A percentile compares a stretch with the other conserved stretches of the same genome.
These are phyloP conservation scores for Fusarium decemcellulare DNA, from an alignment of 2,329 filamentous ascomycete species.

Conservation along the genomic window DNA sequence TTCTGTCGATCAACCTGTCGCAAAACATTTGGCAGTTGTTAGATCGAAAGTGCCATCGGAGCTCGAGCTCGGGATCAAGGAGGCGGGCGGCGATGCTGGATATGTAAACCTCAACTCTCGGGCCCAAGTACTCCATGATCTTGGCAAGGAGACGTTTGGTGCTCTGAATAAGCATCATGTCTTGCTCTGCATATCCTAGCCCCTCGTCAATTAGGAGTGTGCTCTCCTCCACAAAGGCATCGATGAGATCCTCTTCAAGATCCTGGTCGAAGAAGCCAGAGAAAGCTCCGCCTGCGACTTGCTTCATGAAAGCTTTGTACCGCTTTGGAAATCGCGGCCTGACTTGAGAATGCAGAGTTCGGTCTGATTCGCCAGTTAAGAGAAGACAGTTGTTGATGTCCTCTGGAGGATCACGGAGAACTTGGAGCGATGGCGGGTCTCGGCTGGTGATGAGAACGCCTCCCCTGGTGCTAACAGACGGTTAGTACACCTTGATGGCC, in stretches of 20 bases:
- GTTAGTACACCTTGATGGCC: neutral
- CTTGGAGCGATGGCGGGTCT: constrained; percentile 42
- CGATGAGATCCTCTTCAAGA: constrained; percentile 46
- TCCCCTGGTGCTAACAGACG: constrained; percentile 27
- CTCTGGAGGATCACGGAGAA: constrained; percentile 24
- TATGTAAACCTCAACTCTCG: constrained; percentile 48
- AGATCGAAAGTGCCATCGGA: constrained; percentile 48
- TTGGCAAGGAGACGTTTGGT: constrained; percentile 24
- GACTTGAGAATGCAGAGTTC: constrained; percentile 34
- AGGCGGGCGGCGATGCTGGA: constrained; percentile 46
- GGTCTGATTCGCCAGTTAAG: constrained; percentile 34
- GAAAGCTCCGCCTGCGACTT: constrained; percentile 56
- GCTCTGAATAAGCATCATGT: constrained; percentile 20
- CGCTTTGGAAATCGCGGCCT: constrained; percentile 45
- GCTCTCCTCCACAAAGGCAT: constrained; percentile 45
- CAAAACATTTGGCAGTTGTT: constrained; percentile 57
- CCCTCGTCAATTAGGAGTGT: constrained; percentile 22
- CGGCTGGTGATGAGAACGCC: constrained; percentile 46
- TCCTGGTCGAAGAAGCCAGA: constrained; percentile 43
- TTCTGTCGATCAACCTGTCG: constrained; percentile 50
- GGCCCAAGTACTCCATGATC: constrained; percentile 42
- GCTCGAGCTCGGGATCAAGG: constrained; percentile 41
- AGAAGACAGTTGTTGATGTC: constrained; percentile 39
- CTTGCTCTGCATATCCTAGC: constrained; percentile 22
- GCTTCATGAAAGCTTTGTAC: constrained; percentile 56